These are phyloP conservation scores for Fusarium luffae DNA, from an alignment of 2,329 filamentous ascomycete species.

Conservation along the genomic window DNA sequence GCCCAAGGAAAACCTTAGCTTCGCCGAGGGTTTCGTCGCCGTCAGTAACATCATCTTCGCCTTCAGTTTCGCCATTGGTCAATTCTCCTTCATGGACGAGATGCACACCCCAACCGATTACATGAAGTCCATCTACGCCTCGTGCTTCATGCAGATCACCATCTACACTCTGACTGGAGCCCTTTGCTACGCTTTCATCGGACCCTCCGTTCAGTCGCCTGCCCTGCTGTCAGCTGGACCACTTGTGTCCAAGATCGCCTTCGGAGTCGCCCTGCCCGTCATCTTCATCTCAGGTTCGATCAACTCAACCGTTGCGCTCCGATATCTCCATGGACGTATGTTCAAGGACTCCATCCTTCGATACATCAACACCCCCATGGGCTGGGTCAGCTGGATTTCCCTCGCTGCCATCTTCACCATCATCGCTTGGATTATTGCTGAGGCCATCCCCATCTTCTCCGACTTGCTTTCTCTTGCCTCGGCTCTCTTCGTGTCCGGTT, in stretches of 20 bases:
- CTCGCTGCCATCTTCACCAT: conserved; percentile 31
- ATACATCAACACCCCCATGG: conserved; percentile 34
- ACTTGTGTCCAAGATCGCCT: conserved; percentile 73
- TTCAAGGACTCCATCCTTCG: conserved; percentile 35
- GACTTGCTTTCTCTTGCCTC: conserved; percentile 34
- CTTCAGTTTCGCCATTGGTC: conserved; percentile 39
- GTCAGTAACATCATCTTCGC: conserved; percentile 66
- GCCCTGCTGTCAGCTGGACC: conserved; percentile 73
- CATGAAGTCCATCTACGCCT: conserved; percentile 67
- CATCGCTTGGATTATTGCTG: conserved; percentile 36
- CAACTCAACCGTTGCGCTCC: conserved; percentile 35
- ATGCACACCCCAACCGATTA: conserved; percentile 43
- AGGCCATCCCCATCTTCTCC: conserved; percentile 37
- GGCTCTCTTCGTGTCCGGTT: conserved; percentile 32
- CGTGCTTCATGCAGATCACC: conserved; percentile 69
- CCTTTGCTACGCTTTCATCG: conserved; percentile 76
- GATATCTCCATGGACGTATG: conserved; percentile 38
- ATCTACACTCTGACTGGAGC: conserved; percentile 75
- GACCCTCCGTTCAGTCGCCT: conserved; percentile 70
- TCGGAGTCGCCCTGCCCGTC: conserved; percentile 72
- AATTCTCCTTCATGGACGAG: conserved; percentile 42
- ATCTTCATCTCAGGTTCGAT: conserved; percentile 48
- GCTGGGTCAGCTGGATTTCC: conserved; percentile 35
- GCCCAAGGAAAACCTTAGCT: conserved; percentile 57
- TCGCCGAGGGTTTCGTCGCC: conserved; percentile 68